Conservation (phyloP, 305 asterid genomes). For the Solanum hybrid region DNA sequence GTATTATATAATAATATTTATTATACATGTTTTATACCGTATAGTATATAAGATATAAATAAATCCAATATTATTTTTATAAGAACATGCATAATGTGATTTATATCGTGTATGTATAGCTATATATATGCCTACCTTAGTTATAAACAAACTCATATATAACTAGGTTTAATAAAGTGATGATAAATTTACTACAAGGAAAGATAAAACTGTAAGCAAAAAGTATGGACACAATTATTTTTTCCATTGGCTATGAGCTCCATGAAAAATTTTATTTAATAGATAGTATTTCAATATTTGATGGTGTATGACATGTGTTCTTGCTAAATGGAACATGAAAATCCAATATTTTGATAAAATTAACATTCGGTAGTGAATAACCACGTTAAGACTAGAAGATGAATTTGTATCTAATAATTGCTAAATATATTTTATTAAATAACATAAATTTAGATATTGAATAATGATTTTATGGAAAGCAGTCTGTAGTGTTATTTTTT, state of each 20-base stretch:
- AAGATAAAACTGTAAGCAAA: too few relatives aligned
- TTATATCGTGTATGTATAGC: neutral
- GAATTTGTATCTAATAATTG: too few relatives aligned
- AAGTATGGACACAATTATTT: too few relatives aligned
- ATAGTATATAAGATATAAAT: neutral
- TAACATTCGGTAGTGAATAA: neutral
- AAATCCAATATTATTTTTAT: too few relatives aligned
- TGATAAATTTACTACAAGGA: neutral
- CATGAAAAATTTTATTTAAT: too few relatives aligned
- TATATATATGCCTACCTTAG: neutral
- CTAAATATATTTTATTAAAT: too few relatives aligned
- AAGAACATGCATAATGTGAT: neutral
- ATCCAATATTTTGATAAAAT: too few relatives aligned
- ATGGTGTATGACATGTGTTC: neutral
- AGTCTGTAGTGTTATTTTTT: neutral
- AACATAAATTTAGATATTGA: neutral
- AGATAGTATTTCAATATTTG: too few relatives aligned
- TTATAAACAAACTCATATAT: neutral
- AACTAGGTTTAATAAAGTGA: neutral
- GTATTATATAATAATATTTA: too few relatives aligned
- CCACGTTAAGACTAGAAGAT: neutral
- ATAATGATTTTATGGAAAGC: neutral
- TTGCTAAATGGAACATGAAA: neutral
- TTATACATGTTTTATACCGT: neutral
- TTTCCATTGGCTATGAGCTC: neutral